Conservation (phyloP, 2,329 filamentous ascomycete genomes). For the Drechslerella coelobrocha region DNA sequence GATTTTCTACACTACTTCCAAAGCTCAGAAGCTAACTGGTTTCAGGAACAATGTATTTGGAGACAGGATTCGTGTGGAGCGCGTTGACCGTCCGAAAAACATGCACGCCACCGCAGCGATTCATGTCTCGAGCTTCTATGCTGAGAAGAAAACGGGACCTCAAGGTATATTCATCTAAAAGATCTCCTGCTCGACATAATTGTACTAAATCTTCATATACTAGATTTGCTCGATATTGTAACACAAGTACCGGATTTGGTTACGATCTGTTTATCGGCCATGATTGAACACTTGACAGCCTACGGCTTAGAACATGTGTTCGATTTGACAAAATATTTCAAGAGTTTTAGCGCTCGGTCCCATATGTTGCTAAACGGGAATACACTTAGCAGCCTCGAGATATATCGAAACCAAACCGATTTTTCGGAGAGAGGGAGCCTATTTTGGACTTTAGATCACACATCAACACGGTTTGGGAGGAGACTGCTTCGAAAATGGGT, state of each 20-base stretch:
- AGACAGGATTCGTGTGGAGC: constrained; percentile 84
- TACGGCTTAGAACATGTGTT: constrained; percentile 96
- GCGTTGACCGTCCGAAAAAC: constrained; percentile 76
- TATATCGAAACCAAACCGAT: constrained; percentile 94
- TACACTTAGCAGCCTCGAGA: constrained; percentile 88
- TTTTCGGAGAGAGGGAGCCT: constrained; percentile 83
- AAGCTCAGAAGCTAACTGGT: constrained; percentile 5
- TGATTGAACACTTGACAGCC: constrained; percentile 91
- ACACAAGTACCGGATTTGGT: constrained; percentile 83
- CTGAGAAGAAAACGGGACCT: constrained; percentile 73
- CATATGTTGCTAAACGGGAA: constrained; percentile 98
- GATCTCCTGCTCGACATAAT: not conserved
- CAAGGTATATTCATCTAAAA: constrained; percentile 29
- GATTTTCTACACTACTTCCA: constrained; percentile 3
- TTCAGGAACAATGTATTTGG: constrained; percentile 82
- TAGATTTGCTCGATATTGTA: constrained; percentile 79
- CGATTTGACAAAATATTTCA: constrained; percentile 94
- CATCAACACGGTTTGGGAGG: constrained; percentile 85
- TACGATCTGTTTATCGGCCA: constrained; percentile 89
- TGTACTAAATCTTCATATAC: constrained; percentile 56
- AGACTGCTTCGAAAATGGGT: constrained; percentile 93
- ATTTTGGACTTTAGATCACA: constrained; percentile 95
- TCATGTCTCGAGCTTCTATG: constrained; percentile 92
- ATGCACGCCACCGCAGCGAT: constrained; percentile 84
- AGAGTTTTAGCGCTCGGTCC: constrained; percentile 89